A percentile compares a stretch with the other conserved stretches of the same genome.
phyloP scores from a whole-genome alignment of 148 eudicot genomes.

The Camellia japonica region DNA sequence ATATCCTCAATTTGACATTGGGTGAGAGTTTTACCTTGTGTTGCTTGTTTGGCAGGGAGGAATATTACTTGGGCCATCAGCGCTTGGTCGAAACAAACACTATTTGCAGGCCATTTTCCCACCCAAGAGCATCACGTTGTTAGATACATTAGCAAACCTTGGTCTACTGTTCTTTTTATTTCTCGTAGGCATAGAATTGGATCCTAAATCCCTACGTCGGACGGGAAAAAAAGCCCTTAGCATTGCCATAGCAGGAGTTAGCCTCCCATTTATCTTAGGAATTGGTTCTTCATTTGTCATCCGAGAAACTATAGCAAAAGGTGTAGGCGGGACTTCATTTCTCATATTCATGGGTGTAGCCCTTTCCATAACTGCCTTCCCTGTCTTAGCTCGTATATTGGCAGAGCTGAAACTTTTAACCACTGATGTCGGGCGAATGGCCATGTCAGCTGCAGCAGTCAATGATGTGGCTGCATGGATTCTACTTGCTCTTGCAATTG shows the following conservation, averaged over 20 bases:
- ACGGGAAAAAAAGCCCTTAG: constrained; percentile 30
- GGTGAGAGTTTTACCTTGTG: neutral
- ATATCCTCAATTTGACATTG: too few relatives aligned
- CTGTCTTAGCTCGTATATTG: constrained; percentile 45
- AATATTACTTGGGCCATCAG: constrained; percentile 38
- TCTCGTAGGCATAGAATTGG: constrained; percentile 36
- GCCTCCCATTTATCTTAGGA: constrained; percentile 34
- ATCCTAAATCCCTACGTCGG: constrained; percentile 28
- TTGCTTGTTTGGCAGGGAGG: constrained; percentile 29
- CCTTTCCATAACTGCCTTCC: constrained; percentile 48
- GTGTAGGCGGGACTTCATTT: constrained; percentile 20
- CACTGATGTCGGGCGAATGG: constrained; percentile 34
- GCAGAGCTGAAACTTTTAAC: constrained; percentile 51
- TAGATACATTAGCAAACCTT: constrained; percentile 35
- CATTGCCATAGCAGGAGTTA: constrained; percentile 42
- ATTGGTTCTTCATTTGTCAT: constrained; percentile 31
- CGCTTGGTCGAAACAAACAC: constrained; percentile 26
- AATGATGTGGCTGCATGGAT: constrained; percentile 48
- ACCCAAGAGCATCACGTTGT: constrained; percentile 26
- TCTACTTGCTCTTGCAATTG: constrained; percentile 39
- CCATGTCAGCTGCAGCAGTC: constrained; percentile 44
- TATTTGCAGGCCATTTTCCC: constrained; percentile 28
- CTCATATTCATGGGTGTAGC: constrained; percentile 47
- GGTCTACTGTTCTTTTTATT: constrained; percentile 42
- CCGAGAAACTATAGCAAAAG: constrained; percentile 24